phyloP scores from a whole-genome alignment of 2,329 filamentous ascomycete species.

The Leptographium procerum region DNA sequence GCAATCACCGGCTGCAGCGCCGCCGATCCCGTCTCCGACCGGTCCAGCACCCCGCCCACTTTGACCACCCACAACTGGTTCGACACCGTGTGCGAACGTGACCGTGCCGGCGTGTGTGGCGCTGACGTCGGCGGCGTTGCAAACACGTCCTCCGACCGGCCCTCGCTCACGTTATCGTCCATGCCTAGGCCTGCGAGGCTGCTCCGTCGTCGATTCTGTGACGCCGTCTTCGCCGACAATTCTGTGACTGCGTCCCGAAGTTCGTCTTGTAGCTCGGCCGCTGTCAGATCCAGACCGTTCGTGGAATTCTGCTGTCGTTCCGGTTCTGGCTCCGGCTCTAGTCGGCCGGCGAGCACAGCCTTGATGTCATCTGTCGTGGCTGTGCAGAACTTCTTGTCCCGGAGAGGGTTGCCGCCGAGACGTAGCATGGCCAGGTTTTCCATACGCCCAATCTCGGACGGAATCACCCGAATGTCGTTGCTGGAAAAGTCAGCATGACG shows the following conservation, averaged over 20 bases:
- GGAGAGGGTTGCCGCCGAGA: conserved; percentile 78
- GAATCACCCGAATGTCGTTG: conserved; percentile 69
- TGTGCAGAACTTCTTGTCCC: conserved; percentile 75
- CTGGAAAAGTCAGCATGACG: conserved; percentile 72
- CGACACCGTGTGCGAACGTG: conserved; percentile 35
- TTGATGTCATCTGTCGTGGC: conserved; percentile 77
- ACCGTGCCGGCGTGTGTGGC: conserved; percentile 36
- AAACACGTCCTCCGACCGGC: conserved; percentile 44
- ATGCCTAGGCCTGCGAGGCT: background rate
- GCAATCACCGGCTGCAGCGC: conserved; percentile 46
- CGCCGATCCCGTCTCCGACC: conserved; percentile 53
- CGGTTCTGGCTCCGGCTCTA: conserved; percentile 42
- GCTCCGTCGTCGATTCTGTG: conserved; percentile 2
- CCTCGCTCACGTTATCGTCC: conserved; percentile 28
- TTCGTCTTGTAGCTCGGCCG: conserved; percentile 5
- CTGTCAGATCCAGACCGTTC: background rate
- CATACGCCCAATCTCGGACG: conserved; percentile 71
- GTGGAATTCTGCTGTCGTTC: conserved; percentile 5
- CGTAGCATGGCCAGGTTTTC: conserved; percentile 62
- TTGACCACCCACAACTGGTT: conserved; percentile 44
- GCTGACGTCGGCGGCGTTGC: conserved; percentile 46
- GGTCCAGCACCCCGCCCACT: conserved; percentile 54
- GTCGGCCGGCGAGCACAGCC: conserved; percentile 52
- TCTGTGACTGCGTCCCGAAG: conserved; percentile 9
- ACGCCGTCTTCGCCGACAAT: background rate